A percentile compares a stretch with the other conserved stretches of the same genome.
Evolutionary conservation across 176 grass and related monocot genomes (phyloP).

Genomic region (Canna indica): DNA sequence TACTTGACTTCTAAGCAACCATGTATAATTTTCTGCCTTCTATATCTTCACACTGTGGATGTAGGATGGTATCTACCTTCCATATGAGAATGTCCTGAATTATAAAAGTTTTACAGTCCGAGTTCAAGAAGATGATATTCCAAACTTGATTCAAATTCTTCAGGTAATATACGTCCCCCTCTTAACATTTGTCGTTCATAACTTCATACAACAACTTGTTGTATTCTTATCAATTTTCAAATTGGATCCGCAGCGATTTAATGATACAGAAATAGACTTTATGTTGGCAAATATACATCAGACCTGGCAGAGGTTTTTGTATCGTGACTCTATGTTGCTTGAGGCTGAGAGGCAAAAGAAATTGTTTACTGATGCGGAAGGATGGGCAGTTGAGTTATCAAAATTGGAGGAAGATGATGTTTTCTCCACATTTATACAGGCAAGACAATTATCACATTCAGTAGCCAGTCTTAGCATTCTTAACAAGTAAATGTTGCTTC

Average conservation of each 20-base stretch:
- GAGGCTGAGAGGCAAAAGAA: constrained; percentile 70
- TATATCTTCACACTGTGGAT: constrained; percentile 11
- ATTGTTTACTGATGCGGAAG: constrained; percentile 46
- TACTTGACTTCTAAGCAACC: no score
- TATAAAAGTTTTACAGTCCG: constrained; percentile 78
- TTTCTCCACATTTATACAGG: constrained; percentile 92
- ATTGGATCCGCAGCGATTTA: constrained; percentile 34
- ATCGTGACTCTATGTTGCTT: constrained; percentile 75
- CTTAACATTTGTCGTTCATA: not conserved
- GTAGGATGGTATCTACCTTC: constrained; percentile 89
- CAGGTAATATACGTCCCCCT: constrained; percentile 26
- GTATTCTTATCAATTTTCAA: constrained; percentile 3
- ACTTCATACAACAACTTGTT: not conserved
- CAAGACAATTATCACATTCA: constrained; percentile 13
- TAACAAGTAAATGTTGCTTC: not conserved
- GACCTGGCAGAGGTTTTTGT: constrained; percentile 88
- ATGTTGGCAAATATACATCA: constrained; percentile 81
- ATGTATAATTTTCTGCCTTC: not conserved
- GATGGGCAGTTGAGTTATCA: constrained; percentile 75
- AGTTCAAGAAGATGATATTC: constrained; percentile 80
- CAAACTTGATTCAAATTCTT: constrained; percentile 58
- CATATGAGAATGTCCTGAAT: constrained; percentile 82
- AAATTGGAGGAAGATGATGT: constrained; percentile 65
- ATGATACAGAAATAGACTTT: constrained; percentile 68
- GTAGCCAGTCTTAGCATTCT: constrained; percentile 7